phyloP scores from a whole-genome alignment of 768 basidiomycete species.

The Wakefieldia striispora region DNA sequence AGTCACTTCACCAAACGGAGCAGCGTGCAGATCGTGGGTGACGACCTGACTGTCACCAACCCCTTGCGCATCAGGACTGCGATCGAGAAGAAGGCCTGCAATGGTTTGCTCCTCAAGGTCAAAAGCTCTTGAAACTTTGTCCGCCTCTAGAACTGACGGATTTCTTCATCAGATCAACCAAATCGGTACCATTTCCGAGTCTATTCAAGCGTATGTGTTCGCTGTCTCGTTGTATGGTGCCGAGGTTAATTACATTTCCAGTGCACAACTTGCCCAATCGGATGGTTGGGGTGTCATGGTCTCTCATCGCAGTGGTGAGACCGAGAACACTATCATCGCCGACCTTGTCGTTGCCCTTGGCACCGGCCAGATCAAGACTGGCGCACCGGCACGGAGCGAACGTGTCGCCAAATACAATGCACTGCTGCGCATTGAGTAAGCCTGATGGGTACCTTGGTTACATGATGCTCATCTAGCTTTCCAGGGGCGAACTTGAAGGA shows the following conservation, averaged over 20 bases:
- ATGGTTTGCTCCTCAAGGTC: constrained; percentile 93
- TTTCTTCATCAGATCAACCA: constrained; percentile 73
- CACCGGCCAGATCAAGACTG: constrained; percentile 96
- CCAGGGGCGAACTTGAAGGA: constrained; percentile 72
- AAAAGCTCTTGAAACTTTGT: background rate
- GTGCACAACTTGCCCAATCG: constrained; percentile 92
- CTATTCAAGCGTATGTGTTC: constrained; percentile 88
- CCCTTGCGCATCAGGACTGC: constrained; percentile 96
- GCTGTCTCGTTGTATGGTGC: background rate
- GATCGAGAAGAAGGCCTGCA: constrained; percentile 99
- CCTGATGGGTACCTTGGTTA: constrained; percentile 7
- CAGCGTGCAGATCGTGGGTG: constrained; percentile 89
- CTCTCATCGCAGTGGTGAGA: constrained; percentile 98
- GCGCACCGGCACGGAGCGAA: constrained; percentile 93
- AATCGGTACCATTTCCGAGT: constrained; percentile 98
- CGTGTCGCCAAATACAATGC: constrained; percentile 95
- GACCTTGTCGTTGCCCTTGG: constrained; percentile 93
- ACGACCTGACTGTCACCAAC: constrained; percentile 98
- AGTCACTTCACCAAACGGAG: constrained; percentile 79
- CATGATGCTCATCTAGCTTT: constrained; percentile 1
- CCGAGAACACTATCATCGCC: constrained; percentile 95
- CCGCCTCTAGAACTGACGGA: background rate
- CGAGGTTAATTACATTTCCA: constrained; percentile 29
- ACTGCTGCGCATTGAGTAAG: constrained; percentile 87
- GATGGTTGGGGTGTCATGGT: constrained; percentile 99